phyloP scores from a whole-genome alignment of 306 rosid genomes.

The Calophaca sinica region DNA sequence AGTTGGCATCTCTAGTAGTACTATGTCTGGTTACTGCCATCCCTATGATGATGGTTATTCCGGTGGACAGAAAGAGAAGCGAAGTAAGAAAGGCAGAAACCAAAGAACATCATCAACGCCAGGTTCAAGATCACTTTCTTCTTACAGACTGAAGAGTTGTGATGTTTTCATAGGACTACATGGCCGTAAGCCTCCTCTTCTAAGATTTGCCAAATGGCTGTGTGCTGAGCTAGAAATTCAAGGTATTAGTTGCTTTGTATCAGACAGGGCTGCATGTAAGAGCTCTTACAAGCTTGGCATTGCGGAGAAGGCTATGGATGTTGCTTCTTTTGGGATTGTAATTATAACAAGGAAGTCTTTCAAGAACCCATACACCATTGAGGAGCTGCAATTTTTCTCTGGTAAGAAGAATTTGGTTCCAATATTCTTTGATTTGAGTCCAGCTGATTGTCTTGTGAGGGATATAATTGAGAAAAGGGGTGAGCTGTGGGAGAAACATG shows the following conservation, averaged over 20 bases:
- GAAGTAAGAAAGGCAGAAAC: slow-evolving; percentile 58
- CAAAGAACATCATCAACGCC: slow-evolving; percentile 55
- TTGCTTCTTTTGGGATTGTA: slow-evolving; percentile 82
- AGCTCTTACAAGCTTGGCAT: slow-evolving; percentile 71
- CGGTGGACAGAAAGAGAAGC: slow-evolving; percentile 60
- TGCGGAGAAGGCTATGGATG: slow-evolving; percentile 88
- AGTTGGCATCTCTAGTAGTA: slow-evolving; percentile 67
- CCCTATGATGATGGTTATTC: slow-evolving; percentile 58
- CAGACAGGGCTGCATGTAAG: slow-evolving; percentile 76
- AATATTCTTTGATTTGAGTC: slow-evolving; percentile 80
- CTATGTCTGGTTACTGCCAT: slow-evolving; percentile 62
- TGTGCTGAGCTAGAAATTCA: slow-evolving; percentile 90
- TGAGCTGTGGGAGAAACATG: slow-evolving; percentile 87
- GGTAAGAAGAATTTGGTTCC: slow-evolving; percentile 91
- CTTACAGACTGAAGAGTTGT: slow-evolving; percentile 75
- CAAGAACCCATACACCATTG: slow-evolving; percentile 83
- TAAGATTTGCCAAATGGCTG: slow-evolving; percentile 86
- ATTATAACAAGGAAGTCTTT: slow-evolving; percentile 84
- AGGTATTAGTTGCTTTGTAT: slow-evolving; percentile 85
- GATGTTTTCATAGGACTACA: slow-evolving; percentile 87
- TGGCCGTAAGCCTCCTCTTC: slow-evolving; percentile 70
- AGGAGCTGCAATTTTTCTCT: slow-evolving; percentile 78
- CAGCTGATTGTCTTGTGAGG: slow-evolving; percentile 87
- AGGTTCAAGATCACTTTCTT: slow-evolving; percentile 68
- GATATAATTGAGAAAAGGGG: slow-evolving; percentile 93